Evolutionary conservation across 208 protist genomes (phyloP), one percentile per base, ranked within the genome.

Genomic region (Strigomonas culicis): DNA sequence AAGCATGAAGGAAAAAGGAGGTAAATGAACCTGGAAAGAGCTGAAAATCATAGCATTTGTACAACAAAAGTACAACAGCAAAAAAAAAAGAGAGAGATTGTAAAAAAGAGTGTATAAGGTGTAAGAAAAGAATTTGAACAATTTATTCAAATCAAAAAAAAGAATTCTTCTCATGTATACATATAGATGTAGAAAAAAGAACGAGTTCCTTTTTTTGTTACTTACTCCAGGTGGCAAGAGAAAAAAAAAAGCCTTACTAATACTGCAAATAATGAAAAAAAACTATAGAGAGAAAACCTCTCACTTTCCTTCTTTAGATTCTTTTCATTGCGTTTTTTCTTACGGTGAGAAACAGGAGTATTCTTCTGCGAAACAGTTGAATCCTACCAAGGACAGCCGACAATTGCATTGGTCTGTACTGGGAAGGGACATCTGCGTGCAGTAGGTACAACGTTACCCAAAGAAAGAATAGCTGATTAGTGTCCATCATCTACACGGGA

Each of bases 211-310:
- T 55, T n/a, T 46, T 46, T 17, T n/a, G 39, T 46, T 17, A 46
- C 39, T n/a, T 19, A 59, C 8, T 24, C 7, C 22, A 60, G 57
- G 27, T 24, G 7, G 41, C 50, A 66, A 71, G 36, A 78, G 44
- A 66, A 68, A 70, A 74, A 75, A 75, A 55, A 39, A 72, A 63
- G 43, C 34, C 46, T 15, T 25, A 13, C 8, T 27, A 49, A 32
- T 28, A 24, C 4, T 24, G 25, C 0, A 21, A 34, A 19, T 19
- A 21, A 0, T 17, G 7, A 63, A 44, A 11, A 59, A 13, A 69
- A 51, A 56, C 22, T 19, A 28, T 39, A 56, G 8, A 32, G 0
- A 6, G 24, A 47, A 39, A 66, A 36, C 25, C 13, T 31, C 6
- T 17, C 25, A 6, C 7, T 58, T 31, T 31, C 24, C 25, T 61